Conservation (phyloP, 768 basidiomycete genomes). For the Candolleomyces eurysporus region DNA sequence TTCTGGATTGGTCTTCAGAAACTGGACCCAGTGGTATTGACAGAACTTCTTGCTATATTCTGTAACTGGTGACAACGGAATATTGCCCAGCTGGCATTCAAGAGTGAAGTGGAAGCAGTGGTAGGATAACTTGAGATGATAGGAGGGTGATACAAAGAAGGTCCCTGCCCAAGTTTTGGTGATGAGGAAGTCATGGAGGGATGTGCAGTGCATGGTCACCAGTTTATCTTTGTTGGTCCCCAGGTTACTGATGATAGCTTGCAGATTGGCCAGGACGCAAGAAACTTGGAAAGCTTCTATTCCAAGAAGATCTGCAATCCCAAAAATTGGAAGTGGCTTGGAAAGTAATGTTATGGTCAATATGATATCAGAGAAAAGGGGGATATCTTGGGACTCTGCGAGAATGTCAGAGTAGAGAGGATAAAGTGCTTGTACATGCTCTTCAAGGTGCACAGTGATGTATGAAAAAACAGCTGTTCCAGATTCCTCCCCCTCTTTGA, state of each 20-base stretch:
- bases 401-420: background rate
- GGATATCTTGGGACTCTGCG: background rate
- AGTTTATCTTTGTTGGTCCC: slow-evolving; percentile 11
- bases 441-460: no score
- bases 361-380: background rate
- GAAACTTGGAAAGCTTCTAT: background rate
- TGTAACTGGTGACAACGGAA: no score
- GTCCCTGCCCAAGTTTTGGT: background rate
- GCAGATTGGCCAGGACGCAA: background rate
- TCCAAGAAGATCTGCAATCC: background rate
- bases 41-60: no score
- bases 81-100: no score
- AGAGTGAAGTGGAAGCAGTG: no score
- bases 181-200: background rate
- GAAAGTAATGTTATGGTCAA: background rate
- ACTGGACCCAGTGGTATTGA: no score
- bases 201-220: background rate
- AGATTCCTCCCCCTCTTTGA: no score
- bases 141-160: background rate
- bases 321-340: background rate
- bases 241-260: background rate
- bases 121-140: background rate
- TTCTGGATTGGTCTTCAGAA: no score
- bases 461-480: no score
- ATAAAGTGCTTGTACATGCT: no score